phyloP scores from a whole-genome alignment of 768 basidiomycete species.

The Boletus patriciae region DNA sequence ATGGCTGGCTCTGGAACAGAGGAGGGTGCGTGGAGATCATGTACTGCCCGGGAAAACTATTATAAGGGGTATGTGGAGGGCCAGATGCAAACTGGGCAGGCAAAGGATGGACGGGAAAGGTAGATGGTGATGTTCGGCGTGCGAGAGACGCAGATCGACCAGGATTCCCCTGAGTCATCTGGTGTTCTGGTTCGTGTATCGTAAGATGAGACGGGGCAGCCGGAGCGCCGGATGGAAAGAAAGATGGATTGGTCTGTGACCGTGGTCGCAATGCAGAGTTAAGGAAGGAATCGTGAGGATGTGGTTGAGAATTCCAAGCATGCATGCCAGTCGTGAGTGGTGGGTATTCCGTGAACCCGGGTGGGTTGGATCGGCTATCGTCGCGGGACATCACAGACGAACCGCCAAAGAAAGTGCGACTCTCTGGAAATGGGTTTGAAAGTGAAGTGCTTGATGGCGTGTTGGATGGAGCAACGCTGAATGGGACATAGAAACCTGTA shows the following conservation, averaged over 20 bases:
- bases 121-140: constrained; percentile 3
- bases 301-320: not conserved
- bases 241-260: constrained; percentile 6
- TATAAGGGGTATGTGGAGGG: constrained; percentile 35
- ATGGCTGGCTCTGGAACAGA: constrained; percentile 30
- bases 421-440: not conserved
- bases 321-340: not conserved
- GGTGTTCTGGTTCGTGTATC: not conserved
- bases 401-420: not conserved
- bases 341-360: not conserved
- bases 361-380: constrained; percentile 1
- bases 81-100: constrained; percentile 26
- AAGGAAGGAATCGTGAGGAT: not conserved
- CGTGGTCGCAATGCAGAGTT: not conserved
- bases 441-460: not conserved
- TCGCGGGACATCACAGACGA: constrained; percentile 5
- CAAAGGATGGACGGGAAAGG: constrained; percentile 25
- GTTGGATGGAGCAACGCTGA: not conserved
- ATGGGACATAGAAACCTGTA: constrained; percentile 6
- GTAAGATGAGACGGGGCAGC: not conserved
- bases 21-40: constrained; percentile 45
- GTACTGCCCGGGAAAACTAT: constrained; percentile 47
- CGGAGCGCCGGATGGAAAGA: not conserved
- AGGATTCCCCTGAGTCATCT: not conserved
- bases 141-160: not conserved